Base-by-base conservation (phyloP, 176 grass and related monocot genomes). In the Hyparrhenia diplandra region DNA sequence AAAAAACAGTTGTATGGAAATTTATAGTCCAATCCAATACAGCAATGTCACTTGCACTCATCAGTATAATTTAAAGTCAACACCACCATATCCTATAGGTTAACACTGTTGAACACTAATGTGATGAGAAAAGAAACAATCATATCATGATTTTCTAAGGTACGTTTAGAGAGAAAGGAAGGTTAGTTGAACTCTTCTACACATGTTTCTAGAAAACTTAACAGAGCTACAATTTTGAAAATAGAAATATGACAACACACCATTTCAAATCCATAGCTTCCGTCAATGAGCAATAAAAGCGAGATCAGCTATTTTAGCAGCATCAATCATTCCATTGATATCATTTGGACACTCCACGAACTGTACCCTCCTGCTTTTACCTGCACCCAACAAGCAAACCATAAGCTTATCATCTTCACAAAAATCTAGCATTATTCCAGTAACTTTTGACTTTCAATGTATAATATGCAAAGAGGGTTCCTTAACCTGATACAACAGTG, bases 251-350 rank as follows among this genome's bases (percentile, higher is more conserved):
- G n/a, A 80, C 18, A 79, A 69, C 75, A 86, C n/a, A 99, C 96
- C 96, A 99, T 99, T 86, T 95, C 96, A 93, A 95, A 99, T 65
- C 92, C 96, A 86, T 95, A 99, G 87, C 90, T 93, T 77, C 92
- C 96, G 76, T 99, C 96, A 35, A 99, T 90, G 67, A 99, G 87
- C 79, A 99, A 77, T 83, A 99, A 80, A n/a, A 18, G 92, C 96
- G 2, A 99, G 90, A 91, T 99, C 96, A 73, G 96, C 96, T 74
- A 95, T 95, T 82, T 99, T 99, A 64, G 96, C 96, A 68, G 96
- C 96, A 84, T 99, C 96, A 77, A 99, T 99, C 96, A 99, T 99
- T 55, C 93, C 89, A 2, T 99, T 99, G 40, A 95, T 93, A 83
- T 99, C 93, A 85, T 95, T 99, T 67, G 90, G 96, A 72, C 96